Evolutionary conservation across 2,329 filamentous ascomycete genomes (phyloP), one percentile per base, ranked within the genome.

Genomic region (Fusarium clavum): DNA sequence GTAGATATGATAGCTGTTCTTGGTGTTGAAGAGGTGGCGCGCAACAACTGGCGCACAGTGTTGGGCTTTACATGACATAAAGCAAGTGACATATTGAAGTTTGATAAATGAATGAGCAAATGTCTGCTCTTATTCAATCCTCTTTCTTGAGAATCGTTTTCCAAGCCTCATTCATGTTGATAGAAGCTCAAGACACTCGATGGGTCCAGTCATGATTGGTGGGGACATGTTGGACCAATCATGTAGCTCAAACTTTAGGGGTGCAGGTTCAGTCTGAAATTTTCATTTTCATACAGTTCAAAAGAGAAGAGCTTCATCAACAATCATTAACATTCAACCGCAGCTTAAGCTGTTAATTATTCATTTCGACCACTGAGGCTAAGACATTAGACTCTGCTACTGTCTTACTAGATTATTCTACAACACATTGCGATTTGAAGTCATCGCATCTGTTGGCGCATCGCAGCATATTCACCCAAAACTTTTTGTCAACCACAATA

Each of bases 221-320:
- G 47, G 58, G 52, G 64, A 63, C 54, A 56, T 40, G 52, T 6
- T 29, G 3, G 18, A 27, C 73, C 73, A 75, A 75, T 76, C 71
- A 75, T 4, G 25, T 32, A 38, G 45, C n/a, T n/a, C 22, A 14
- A 41, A 30, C 16, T 29, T 20, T 27, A 27, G 41, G 56, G 57
- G 60, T 66, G 57, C 70, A 40, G 44, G 25, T 24, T 69, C 57
- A 57, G 49, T 52, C 61, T 59, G 53, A 72, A 63, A 52, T 71
- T 71, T 71, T 63, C 57, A 46, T 64, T 71, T 71, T 63, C 57
- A 46, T 64, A 55, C 43, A 63, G 46, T 49, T 54, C 25, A 71
- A 57, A 25, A 52, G 40, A 55, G 44, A 40, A 52, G 40, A 55
- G 44, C 49, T 54, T 57, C 44, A 62, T 61, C 46, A 63, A 63